Evolutionary conservation across 257 asterid species (phyloP), one percentile per base, ranked within the genome.

Genomic region (Coffea canephora): DNA sequence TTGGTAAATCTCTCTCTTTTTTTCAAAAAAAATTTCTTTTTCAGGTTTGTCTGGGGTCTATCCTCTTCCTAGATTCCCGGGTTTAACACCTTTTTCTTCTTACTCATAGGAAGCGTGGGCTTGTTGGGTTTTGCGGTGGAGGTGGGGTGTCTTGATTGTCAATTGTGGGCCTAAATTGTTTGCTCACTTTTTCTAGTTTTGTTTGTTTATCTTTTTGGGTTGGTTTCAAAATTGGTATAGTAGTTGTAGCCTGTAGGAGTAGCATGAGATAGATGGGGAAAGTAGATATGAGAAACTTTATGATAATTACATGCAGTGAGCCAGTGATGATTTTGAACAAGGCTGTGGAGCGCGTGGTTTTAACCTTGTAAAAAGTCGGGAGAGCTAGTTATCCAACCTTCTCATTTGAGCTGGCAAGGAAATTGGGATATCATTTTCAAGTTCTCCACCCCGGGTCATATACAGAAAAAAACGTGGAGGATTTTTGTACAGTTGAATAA

Each of bases 331-430:
- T 48, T n/a, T 27, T 14, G 8, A 21, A 7, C 55, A 43, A 74
- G 69, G 68, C 79, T 76, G 80, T 70, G 71, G 84, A 85, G 82
- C 82, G 77, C 77, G 86, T 73, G 85, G 82, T 64, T 72, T 61
- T 49, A 21, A 59, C 27, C 52, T 59, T 74, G 23, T 67, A 5
- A n/a, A 27, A 52, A 45, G 76, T 62, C 79, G 65, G 31, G 3
- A 39, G 43, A 39, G 5, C 43, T 43, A 27, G 79, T 77, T 11
- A 21, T 18, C 12, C 46, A 21, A 11, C 31, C 12, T 5, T 59
- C 66, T 59, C 3, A 7, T 59, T 21, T 59, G 66, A 59, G 66
- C 23, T 59, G 31, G 66, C 21, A 59, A 21, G 10, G 66, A 59
- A 9, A 59, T 21, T 59, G 12, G 12, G 13, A 9, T 21, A 8